phyloP scores from a whole-genome alignment of 345 rosid genomes.

The Populus alba region DNA sequence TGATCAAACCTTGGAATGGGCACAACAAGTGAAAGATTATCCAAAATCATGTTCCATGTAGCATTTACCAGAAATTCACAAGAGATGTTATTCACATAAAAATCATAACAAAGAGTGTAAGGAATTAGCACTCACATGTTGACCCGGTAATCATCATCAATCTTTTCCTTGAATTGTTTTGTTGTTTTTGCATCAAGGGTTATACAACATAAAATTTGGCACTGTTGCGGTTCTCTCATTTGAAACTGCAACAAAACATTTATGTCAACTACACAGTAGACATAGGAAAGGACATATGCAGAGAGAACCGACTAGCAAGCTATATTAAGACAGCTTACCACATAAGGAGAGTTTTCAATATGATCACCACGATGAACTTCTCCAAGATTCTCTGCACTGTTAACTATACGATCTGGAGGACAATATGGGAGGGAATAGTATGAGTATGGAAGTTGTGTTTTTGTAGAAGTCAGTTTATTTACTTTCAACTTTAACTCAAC shows the following conservation, averaged over 20 bases:
- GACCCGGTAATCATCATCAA: constrained; percentile 76
- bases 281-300: not conserved
- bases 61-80: not conserved
- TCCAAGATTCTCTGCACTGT: constrained; percentile 90
- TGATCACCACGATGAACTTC: constrained; percentile 95
- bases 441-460: constrained; percentile 90
- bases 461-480: constrained; percentile 81
- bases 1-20: constrained; percentile 49
- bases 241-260: constrained; percentile 52
- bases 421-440: constrained; percentile 75
- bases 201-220: constrained; percentile 52
- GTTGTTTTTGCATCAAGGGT: constrained; percentile 52
- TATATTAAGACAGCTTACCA: constrained; percentile 34
- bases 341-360: constrained; percentile 83
- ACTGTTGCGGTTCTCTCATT: constrained; percentile 77
- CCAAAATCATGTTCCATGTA: constrained; percentile 55
- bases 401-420: constrained; percentile 56
- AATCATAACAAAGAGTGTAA: not conserved
- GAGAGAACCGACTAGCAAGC: not conserved
- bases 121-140: constrained; percentile 53
- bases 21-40: constrained; percentile 72
- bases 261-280: constrained; percentile 13
- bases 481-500: constrained; percentile 83
- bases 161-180: constrained; percentile 75
- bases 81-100: not conserved